A percentile compares a stretch with the other conserved stretches of the same genome.
These are phyloP conservation scores for Populus davidiana DNA, from an alignment of 345 rosid species.

Conservation along the genomic window DNA sequence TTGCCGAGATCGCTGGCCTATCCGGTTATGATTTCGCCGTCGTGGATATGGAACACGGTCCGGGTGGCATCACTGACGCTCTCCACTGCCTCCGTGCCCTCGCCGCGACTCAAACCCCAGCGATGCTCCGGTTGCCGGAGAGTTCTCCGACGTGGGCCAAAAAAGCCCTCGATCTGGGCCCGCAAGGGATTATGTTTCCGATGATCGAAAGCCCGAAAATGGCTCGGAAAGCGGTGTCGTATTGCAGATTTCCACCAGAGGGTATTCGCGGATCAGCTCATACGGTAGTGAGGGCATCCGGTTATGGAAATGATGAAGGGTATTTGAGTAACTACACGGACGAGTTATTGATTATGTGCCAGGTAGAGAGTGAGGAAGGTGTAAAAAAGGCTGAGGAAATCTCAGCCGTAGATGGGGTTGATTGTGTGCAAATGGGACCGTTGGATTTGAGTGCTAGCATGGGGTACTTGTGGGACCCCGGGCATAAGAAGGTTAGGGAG, in stretches of 20 bases:
- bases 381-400: slow-evolving; percentile 68
- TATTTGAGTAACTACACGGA: slow-evolving; percentile 63
- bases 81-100: slow-evolving; percentile 68
- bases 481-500: slow-evolving; percentile 77
- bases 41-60: slow-evolving; percentile 95
- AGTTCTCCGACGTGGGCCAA: slow-evolving; percentile 69
- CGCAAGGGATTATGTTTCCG: slow-evolving; percentile 90
- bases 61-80: slow-evolving; percentile 74
- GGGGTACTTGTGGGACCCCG: slow-evolving; percentile 93
- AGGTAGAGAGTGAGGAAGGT: slow-evolving; percentile 74
- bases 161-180: slow-evolving; percentile 88
- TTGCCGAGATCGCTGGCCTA: slow-evolving; percentile 81
- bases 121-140: slow-evolving; percentile 80
- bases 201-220: slow-evolving; percentile 65
- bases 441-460: slow-evolving; percentile 84
- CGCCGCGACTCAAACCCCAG: slow-evolving; percentile 50
- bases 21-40: slow-evolving; percentile 88
- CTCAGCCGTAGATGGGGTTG: slow-evolving; percentile 80
- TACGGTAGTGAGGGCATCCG: slow-evolving; percentile 73
- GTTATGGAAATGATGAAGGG: slow-evolving; percentile 80
- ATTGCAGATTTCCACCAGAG: slow-evolving; percentile 73
- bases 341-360: slow-evolving; percentile 80
- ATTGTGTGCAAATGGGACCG: slow-evolving; percentile 93
- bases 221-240: slow-evolving; percentile 74
- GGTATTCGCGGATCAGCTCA: slow-evolving; percentile 89